phyloP scores from a whole-genome alignment of 2,329 filamentous ascomycete species.

The Thelonectria discophora region DNA sequence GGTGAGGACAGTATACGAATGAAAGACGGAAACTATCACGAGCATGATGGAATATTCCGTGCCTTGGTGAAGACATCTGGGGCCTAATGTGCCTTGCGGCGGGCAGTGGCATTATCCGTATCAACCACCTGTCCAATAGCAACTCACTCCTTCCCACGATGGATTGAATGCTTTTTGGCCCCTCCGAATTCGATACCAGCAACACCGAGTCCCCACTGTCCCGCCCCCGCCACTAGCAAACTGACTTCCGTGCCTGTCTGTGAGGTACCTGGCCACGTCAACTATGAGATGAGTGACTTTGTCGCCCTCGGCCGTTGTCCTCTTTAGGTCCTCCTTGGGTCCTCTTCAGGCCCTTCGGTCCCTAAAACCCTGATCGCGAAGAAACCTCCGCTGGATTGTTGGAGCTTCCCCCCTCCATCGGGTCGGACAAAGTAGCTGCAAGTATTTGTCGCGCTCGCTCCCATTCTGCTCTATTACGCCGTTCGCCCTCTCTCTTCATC shows the following conservation, averaged over 20 bases:
- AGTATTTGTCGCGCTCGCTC: constrained; percentile 8
- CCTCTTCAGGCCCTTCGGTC: too few species aligned
- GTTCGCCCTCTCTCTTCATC: constrained; percentile 22
- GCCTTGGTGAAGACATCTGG: background rate
- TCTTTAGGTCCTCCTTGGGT: constrained; percentile 21
- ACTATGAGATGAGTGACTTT: constrained; percentile 1
- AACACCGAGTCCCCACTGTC: constrained; percentile 33
- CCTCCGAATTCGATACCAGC: constrained; percentile 15
- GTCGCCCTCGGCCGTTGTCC: constrained; percentile 9
- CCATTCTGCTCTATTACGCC: background rate
- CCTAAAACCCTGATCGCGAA: constrained; percentile 10
- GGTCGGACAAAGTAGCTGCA: background rate
- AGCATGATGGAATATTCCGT: background rate
- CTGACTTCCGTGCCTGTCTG: constrained; percentile 6
- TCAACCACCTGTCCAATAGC: constrained; percentile 14
- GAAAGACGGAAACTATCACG: background rate
- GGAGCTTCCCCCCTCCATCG: constrained; percentile 11
- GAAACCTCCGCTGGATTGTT: background rate
- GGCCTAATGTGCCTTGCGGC: background rate
- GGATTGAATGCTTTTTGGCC: constrained; percentile 14
- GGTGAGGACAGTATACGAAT: too few species aligned
- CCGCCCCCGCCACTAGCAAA: constrained; percentile 43
- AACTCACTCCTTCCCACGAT: constrained; percentile 15
- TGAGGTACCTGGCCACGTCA: constrained; percentile 14
- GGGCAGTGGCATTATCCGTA: background rate